phyloP scores from a whole-genome alignment of 2,329 filamentous ascomycete genomes.

The Clarireedia hainanense region DNA sequence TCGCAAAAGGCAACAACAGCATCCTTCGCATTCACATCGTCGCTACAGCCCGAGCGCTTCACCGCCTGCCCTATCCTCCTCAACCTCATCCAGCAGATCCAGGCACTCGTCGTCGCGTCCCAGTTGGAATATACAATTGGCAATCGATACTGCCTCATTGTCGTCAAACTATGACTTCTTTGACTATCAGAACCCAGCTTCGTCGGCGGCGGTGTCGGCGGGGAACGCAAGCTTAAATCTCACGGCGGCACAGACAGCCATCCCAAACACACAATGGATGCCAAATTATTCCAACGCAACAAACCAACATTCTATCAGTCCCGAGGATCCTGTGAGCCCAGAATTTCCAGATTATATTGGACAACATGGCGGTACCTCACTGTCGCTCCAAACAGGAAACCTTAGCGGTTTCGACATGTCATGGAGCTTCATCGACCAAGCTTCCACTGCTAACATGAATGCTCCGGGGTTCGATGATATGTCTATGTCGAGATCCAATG shows the following conservation, averaged over 20 bases:
- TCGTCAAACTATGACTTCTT: conserved; percentile 1
- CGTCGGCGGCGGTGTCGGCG: not conserved
- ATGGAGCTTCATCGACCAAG: conserved; percentile 14
- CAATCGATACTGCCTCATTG: not conserved
- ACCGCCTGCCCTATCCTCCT: conserved; percentile 2
- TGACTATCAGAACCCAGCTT: not conserved
- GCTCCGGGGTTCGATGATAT: conserved; percentile 15
- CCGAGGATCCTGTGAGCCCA: not conserved
- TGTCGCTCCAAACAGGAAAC: conserved; percentile 6
- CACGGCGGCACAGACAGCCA: not conserved
- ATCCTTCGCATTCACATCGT: conserved; percentile 2
- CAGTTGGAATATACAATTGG: not conserved
- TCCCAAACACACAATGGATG: conserved; percentile 2
- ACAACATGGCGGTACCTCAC: not conserved
- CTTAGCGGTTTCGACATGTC: conserved; percentile 12
- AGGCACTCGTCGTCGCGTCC: not conserved
- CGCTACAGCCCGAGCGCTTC: conserved; percentile 5
- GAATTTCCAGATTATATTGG: conserved; percentile 1
- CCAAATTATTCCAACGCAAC: not conserved
- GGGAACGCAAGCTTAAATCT: not conserved
- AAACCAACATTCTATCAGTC: conserved; percentile 1
- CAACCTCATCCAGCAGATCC: not conserved
- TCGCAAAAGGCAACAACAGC: conserved; percentile 4
- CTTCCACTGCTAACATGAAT: conserved; percentile 5
- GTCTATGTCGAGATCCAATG: conserved; percentile 15